Evolutionary conservation across 2,329 filamentous ascomycete genomes (phyloP).

Genomic region (Aquanectria penicillioides): DNA sequence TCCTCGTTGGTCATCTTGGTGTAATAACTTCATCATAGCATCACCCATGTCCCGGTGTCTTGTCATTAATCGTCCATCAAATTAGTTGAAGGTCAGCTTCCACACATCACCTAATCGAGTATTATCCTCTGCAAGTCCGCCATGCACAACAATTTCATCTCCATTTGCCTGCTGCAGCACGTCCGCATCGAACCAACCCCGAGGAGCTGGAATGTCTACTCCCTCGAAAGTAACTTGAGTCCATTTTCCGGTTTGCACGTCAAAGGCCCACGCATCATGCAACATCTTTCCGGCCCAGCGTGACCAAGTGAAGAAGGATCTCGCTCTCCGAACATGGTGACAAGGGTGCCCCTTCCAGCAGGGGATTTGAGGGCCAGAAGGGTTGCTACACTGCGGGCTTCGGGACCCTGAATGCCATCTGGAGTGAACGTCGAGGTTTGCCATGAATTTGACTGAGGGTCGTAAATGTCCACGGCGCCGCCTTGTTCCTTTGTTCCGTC

Average conservation of each 20-base stretch:
- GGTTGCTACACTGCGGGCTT: slow-evolving; percentile 45
- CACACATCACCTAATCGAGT: slow-evolving; percentile 50
- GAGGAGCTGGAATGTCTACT: slow-evolving; percentile 40
- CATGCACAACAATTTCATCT: slow-evolving; percentile 47
- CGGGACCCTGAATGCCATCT: slow-evolving; percentile 43
- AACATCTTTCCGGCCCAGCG: slow-evolving; percentile 54
- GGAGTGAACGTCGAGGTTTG: slow-evolving; percentile 35
- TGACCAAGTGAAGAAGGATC: slow-evolving; percentile 51
- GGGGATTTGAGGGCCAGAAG: slow-evolving; percentile 36
- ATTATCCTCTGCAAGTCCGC: slow-evolving; percentile 51
- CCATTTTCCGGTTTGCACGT: slow-evolving; percentile 45
- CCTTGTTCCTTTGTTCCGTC: slow-evolving; percentile 70
- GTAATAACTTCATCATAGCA: too few relatives aligned
- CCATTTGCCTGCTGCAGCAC: slow-evolving; percentile 23
- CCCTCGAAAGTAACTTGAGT: slow-evolving; percentile 33
- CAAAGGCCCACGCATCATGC: slow-evolving; percentile 52
- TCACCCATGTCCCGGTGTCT: too few relatives aligned
- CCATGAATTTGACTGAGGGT: slow-evolving; percentile 40
- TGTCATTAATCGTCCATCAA: too few relatives aligned
- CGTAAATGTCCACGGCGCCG: slow-evolving; percentile 62
- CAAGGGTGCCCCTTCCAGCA: slow-evolving; percentile 38
- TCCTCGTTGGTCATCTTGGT: too few relatives aligned
- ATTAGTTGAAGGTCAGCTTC: slow-evolving; percentile 34
- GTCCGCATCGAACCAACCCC: slow-evolving; percentile 55
- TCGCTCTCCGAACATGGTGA: slow-evolving; percentile 53